These are phyloP conservation scores for Graphilbum sp. DNA, from an alignment of 2,329 filamentous ascomycete genomes.

Conservation along the genomic window DNA sequence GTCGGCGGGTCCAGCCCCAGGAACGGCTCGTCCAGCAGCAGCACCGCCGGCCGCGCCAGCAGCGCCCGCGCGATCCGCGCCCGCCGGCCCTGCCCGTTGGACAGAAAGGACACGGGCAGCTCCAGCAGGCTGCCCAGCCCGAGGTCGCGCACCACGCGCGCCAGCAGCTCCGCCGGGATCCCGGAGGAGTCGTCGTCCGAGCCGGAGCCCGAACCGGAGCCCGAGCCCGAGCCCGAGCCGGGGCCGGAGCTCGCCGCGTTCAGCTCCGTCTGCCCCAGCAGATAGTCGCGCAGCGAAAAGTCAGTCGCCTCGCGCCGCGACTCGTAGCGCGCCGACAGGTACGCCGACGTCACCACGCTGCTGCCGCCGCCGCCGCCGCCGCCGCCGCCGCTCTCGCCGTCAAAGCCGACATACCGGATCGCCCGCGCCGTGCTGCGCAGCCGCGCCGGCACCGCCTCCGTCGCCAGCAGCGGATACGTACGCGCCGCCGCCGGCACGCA, in stretches of 20 bases:
- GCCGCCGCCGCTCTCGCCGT: conserved; percentile 40
- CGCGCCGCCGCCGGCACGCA: conserved; percentile 60
- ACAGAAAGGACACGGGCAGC: conserved; percentile 77
- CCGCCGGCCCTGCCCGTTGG: conserved; percentile 80
- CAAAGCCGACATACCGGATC: conserved; percentile 84
- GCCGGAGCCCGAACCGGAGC: conserved; percentile 17
- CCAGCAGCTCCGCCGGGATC: conserved; percentile 25
- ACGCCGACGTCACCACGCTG: conserved; percentile 49
- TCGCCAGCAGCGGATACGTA: conserved; percentile 62
- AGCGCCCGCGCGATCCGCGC: conserved; percentile 80
- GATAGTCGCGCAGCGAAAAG: conserved; percentile 66
- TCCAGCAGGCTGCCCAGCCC: conserved; percentile 51
- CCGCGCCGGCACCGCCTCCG: conserved; percentile 36
- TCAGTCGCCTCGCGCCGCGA: conserved; percentile 73
- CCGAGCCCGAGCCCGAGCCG: conserved; percentile 20
- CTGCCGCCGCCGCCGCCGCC: conserved; percentile 22
- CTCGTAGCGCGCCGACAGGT: conserved; percentile 83
- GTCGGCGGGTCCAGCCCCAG: conserved; percentile 90
- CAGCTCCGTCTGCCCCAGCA: conserved; percentile 67
- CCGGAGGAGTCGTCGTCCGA: conserved; percentile 18
- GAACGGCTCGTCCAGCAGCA: conserved; percentile 86
- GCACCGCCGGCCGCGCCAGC: conserved; percentile 58
- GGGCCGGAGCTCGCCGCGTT: conserved; percentile 51
- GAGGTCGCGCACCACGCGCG: conserved; percentile 56
- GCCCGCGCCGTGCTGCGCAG: conserved; percentile 47